Evolutionary conservation across 2,329 filamentous ascomycete genomes (phyloP).

Genomic region (Ambrosiella xylebori): DNA sequence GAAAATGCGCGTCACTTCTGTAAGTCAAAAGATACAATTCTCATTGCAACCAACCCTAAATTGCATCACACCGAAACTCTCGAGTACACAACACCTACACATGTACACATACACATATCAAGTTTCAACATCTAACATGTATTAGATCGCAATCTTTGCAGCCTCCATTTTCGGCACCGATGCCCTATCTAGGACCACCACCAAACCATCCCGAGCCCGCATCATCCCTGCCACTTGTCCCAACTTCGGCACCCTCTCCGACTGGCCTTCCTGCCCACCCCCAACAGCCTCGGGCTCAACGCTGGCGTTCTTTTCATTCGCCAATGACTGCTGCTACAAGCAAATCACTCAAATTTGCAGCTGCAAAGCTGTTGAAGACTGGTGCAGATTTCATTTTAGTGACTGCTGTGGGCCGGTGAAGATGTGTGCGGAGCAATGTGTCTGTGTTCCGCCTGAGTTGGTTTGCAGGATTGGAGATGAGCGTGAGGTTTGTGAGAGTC

Average conservation of each 20-base stretch:
- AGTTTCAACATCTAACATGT: neutral
- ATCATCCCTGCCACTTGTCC: neutral
- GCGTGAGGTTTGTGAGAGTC: neutral
- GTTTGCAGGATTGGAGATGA: neutral
- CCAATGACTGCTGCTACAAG: conserved; percentile 9
- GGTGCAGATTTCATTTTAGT: conserved; percentile 6
- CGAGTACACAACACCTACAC: neutral
- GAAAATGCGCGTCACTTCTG: neutral
- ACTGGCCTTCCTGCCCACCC: neutral
- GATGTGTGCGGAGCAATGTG: conserved; percentile 7
- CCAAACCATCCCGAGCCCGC: neutral
- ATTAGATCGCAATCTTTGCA: neutral
- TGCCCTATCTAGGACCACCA: neutral
- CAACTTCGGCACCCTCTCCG: neutral
- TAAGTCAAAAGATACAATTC: neutral
- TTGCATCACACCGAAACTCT: neutral
- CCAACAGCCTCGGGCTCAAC: neutral
- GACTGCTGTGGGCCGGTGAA: conserved; percentile 6
- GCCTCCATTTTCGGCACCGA: neutral
- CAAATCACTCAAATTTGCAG: conserved; percentile 3
- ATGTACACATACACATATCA: neutral
- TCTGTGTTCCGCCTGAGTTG: conserved; percentile 7
- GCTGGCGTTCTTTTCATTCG: neutral
- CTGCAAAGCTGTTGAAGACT: conserved; percentile 4
- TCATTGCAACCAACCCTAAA: neutral